Percentiles rank a stretch among this genome's conserved stretches.
Conservation (phyloP, 2,329 filamentous ascomycete genomes). For the Dactylellina parvicollis region DNA sequence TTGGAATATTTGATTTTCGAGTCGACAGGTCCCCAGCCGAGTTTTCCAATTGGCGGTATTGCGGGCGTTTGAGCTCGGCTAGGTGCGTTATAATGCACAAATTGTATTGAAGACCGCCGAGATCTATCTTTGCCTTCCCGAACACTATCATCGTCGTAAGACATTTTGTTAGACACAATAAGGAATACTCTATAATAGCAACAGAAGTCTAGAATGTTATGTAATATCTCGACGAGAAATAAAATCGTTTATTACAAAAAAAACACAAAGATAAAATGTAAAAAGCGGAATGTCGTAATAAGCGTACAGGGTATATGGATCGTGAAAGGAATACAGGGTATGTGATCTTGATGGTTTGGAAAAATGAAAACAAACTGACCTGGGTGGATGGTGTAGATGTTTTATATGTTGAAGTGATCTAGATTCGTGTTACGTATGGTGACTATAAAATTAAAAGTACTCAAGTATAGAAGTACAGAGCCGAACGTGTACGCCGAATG, state of each 20-base stretch:
- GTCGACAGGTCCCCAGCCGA: slow-evolving; percentile 51
- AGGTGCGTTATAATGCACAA: slow-evolving; percentile 52
- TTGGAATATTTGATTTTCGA: slow-evolving; percentile 53
- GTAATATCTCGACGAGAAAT: background rate
- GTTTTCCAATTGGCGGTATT: slow-evolving; percentile 51
- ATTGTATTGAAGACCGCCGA: slow-evolving; percentile 47
- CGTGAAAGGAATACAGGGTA: slow-evolving; percentile 7
- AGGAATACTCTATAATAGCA: background rate
- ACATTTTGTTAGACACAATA: slow-evolving; percentile 43
- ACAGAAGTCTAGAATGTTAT: background rate
- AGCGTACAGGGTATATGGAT: slow-evolving; percentile 27
- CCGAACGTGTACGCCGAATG: slow-evolving; percentile 40
- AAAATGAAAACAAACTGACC: slow-evolving; percentile 30
- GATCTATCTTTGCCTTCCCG: slow-evolving; percentile 47
- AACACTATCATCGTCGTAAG: slow-evolving; percentile 33
- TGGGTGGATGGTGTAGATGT: slow-evolving; percentile 41
- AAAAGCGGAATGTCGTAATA: slow-evolving; percentile 6
- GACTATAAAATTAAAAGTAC: no score
- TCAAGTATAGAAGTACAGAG: slow-evolving; percentile 17
- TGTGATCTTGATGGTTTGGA: slow-evolving; percentile 24
- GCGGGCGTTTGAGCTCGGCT: slow-evolving; percentile 50
- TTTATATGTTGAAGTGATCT: slow-evolving; percentile 46
- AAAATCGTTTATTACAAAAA: background rate
- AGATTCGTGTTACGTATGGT: slow-evolving; percentile 35
- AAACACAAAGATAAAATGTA: background rate